These are phyloP conservation scores for Thelonectria rubi DNA, from an alignment of 2,329 filamentous ascomycete species.

Conservation along the genomic window DNA sequence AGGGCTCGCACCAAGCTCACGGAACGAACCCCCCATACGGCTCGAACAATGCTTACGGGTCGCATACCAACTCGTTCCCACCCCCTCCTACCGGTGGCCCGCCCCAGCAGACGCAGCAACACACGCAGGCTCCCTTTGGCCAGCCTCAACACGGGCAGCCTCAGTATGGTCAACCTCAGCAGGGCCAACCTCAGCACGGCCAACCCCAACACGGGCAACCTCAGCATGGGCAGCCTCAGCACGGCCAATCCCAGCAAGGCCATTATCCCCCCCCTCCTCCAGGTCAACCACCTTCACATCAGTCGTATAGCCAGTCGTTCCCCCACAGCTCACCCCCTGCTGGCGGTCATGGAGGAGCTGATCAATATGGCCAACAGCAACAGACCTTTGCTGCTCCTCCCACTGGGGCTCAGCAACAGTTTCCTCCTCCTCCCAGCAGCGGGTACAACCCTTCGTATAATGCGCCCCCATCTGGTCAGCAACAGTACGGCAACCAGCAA, in stretches of 20 bases:
- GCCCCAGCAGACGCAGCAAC: constrained; percentile 29
- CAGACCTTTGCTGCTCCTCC: constrained; percentile 37
- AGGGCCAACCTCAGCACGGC: constrained; percentile 33
- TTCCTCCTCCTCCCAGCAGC: constrained; percentile 36
- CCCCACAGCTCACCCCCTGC: constrained; percentile 32
- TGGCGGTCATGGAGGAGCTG: constrained; percentile 34
- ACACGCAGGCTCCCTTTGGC: constrained; percentile 17
- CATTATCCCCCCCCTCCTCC: constrained; percentile 33
- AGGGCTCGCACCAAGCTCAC: constrained; percentile 34
- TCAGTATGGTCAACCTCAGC: constrained; percentile 30
- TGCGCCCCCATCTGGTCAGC: constrained; percentile 41
- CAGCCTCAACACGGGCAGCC: constrained; percentile 20
- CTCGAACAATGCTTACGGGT: constrained; percentile 29
- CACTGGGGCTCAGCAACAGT: constrained; percentile 33
- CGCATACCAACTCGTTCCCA: constrained; percentile 39
- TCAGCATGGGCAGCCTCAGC: constrained; percentile 23
- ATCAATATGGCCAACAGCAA: constrained; percentile 38
- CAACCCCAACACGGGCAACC: constrained; percentile 27
- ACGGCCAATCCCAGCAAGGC: constrained; percentile 28
- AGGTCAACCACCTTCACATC: constrained; percentile 35
- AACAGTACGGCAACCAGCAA: constrained; percentile 43
- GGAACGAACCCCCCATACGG: constrained; percentile 36
- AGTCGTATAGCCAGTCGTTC: constrained; percentile 35
- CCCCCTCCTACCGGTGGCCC: constrained; percentile 37
- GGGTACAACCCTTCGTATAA: constrained; percentile 45